Evolutionary conservation across 176 grass and related monocot species (phyloP).

Genomic region (Aegilops umbellulata): DNA sequence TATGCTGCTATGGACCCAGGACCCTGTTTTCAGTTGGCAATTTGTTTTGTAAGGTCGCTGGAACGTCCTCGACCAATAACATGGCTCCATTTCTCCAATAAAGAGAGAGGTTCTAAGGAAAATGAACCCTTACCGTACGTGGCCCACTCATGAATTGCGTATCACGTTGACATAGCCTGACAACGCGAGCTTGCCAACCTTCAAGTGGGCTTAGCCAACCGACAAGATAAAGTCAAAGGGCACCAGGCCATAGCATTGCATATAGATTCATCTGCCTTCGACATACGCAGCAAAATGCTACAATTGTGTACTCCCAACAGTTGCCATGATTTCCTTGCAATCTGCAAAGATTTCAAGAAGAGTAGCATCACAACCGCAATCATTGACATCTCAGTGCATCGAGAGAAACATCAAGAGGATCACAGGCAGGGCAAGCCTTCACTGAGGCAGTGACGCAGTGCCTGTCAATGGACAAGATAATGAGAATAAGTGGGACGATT

Average conservation of each 20-base stretch:
- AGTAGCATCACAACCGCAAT: background rate
- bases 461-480: slow-evolving; percentile 30
- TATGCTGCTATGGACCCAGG: slow-evolving; percentile 20
- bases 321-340: slow-evolving; percentile 20
- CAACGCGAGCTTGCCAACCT: slow-evolving; percentile 25
- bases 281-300: slow-evolving; percentile 27
- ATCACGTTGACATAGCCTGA: slow-evolving; percentile 45
- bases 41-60: slow-evolving; percentile 39
- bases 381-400: background rate
- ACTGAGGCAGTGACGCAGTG: background rate
- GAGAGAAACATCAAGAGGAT: background rate
- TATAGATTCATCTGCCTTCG: slow-evolving; percentile 13
- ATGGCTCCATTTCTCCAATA: slow-evolving; percentile 38
- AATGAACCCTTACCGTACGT: slow-evolving; percentile 39
- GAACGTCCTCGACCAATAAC: slow-evolving; percentile 39
- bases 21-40: slow-evolving; percentile 50
- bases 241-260: slow-evolving; percentile 33
- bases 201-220: slow-evolving; percentile 60
- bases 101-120: background rate
- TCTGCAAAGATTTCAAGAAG: slow-evolving; percentile 27
- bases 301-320: slow-evolving; percentile 16
- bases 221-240: slow-evolving; percentile 88
- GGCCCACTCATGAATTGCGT: slow-evolving; percentile 16
- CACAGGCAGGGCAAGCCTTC: background rate
- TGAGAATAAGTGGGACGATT: slow-evolving; percentile 44